Evolutionary conservation across 805 yeast genomes (phyloP).

Genomic region (Monosporozyma servazzii): DNA sequence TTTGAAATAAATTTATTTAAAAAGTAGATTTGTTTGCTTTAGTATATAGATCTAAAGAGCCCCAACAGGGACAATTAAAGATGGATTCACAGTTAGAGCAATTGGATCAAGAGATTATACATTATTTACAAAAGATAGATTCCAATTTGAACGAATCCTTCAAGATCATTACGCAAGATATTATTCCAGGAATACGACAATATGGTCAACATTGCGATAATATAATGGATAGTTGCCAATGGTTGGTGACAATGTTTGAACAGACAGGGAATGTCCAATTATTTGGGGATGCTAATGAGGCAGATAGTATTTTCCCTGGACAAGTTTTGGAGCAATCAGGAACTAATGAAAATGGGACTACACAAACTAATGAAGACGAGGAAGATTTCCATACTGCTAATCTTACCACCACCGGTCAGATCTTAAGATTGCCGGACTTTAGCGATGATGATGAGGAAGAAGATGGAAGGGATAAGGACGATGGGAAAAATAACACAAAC

Average conservation of each 20-base stretch:
- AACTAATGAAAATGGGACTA: neutral
- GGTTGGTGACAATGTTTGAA: conserved; percentile 75
- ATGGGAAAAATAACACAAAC: conserved; percentile 4
- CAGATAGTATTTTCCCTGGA: conserved; percentile 3
- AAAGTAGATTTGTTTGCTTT: neutral
- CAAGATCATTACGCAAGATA: conserved; percentile 52
- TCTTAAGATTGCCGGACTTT: conserved; percentile 22
- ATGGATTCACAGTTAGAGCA: conserved; percentile 40
- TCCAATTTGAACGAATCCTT: conserved; percentile 61
- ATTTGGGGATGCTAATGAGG: neutral
- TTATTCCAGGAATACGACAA: conserved; percentile 57
- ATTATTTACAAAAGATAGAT: conserved; percentile 71
- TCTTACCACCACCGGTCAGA: conserved; percentile 19
- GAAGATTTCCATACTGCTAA: conserved; percentile 17
- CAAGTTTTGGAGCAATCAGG: neutral
- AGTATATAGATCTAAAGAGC: neutral
- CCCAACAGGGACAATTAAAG: neutral
- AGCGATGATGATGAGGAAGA: conserved; percentile 20
- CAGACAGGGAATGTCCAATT: conserved; percentile 60
- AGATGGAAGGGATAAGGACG: conserved; percentile 6
- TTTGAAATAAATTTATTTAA: neutral
- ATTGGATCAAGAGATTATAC: conserved; percentile 70
- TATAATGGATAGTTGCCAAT: conserved; percentile 57
- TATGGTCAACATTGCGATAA: conserved; percentile 50
- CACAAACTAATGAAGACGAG: neutral